These are phyloP conservation scores for Stachybotrys chartarum DNA, from an alignment of 2,329 filamentous ascomycete genomes.

Conservation along the genomic window DNA sequence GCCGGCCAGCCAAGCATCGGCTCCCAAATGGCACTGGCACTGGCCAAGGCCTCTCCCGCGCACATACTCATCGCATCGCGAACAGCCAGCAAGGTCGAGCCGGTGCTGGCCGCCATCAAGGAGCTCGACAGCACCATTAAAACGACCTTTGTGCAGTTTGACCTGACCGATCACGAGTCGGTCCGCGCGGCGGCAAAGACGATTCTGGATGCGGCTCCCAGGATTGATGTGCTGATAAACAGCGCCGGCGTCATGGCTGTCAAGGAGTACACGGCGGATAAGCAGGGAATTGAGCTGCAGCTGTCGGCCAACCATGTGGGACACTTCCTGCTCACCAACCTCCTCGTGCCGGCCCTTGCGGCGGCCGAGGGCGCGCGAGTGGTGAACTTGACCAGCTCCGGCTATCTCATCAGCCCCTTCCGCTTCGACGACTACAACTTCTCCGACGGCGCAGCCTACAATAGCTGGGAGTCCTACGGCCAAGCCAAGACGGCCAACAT, in stretches of 20 bases:
- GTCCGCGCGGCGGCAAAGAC: neutral
- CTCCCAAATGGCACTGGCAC: neutral
- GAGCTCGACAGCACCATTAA: neutral
- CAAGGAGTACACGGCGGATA: constrained; percentile 1
- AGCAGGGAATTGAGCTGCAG: constrained; percentile 7
- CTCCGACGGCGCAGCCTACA: constrained; percentile 9
- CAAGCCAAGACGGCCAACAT: constrained; percentile 22
- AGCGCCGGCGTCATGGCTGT: constrained; percentile 6
- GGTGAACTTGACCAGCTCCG: constrained; percentile 36
- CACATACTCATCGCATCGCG: neutral
- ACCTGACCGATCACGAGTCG: neutral
- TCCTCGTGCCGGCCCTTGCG: constrained; percentile 23
- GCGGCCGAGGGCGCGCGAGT: constrained; percentile 20
- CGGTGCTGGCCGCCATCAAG: neutral
- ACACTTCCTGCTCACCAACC: constrained; percentile 31
- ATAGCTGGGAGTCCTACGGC: constrained; percentile 14
- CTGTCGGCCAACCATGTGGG: constrained; percentile 30
- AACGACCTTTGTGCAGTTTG: neutral
- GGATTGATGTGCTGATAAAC: constrained; percentile 8
- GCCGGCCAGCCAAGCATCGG: neutral
- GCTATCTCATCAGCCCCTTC: constrained; percentile 32
- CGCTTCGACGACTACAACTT: constrained; percentile 38
- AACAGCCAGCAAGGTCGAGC: neutral
- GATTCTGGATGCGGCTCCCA: neutral
- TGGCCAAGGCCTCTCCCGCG: neutral